Percentiles rank a stretch among this genome's conserved stretches.
Evolutionary conservation across 2,329 filamentous ascomycete genomes (phyloP).

Genomic region (Epichloe sp.): DNA sequence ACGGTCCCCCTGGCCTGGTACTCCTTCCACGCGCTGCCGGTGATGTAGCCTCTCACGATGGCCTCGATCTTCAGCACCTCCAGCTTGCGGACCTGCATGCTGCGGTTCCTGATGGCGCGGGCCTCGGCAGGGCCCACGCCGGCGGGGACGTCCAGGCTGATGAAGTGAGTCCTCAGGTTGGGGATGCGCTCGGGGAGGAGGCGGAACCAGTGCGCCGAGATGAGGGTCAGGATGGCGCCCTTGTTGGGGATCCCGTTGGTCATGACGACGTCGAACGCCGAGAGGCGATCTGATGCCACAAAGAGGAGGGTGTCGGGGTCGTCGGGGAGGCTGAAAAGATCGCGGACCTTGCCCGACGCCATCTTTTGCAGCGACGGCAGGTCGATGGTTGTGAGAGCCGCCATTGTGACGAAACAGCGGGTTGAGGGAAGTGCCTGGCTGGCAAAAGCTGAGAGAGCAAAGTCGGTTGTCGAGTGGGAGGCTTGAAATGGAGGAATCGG

Average conservation of each 20-base stretch:
- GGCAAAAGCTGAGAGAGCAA: too few relatives aligned
- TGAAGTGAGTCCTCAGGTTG: slow-evolving; percentile 37
- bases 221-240: slow-evolving; percentile 35
- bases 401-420: background rate
- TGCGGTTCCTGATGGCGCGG: slow-evolving; percentile 43
- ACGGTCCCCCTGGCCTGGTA: slow-evolving; percentile 60
- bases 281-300: slow-evolving; percentile 80
- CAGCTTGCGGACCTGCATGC: slow-evolving; percentile 59
- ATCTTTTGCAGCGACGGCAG: slow-evolving; percentile 22
- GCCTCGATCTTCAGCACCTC: slow-evolving; percentile 14
- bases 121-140: slow-evolving; percentile 27
- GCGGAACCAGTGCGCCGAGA: slow-evolving; percentile 40
- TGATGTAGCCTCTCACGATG: slow-evolving; percentile 73
- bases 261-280: slow-evolving; percentile 88
- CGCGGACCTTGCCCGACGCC: slow-evolving; percentile 56
- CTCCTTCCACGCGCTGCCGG: slow-evolving; percentile 73
- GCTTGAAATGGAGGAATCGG: too few relatives aligned
- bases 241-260: slow-evolving; percentile 49
- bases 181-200: slow-evolving; percentile 32
- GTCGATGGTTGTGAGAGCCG: slow-evolving; percentile 16
- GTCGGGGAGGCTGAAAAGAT: slow-evolving; percentile 62
- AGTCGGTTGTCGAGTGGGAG: too few relatives aligned
- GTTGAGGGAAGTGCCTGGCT: background rate
- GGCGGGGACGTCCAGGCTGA: slow-evolving; percentile 29
- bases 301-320: slow-evolving; percentile 55